A percentile compares a stretch with the other conserved stretches of the same genome.
Conservation (phyloP, 2,329 filamentous ascomycete genomes). For the Cordyceps cateniannulata region DNA sequence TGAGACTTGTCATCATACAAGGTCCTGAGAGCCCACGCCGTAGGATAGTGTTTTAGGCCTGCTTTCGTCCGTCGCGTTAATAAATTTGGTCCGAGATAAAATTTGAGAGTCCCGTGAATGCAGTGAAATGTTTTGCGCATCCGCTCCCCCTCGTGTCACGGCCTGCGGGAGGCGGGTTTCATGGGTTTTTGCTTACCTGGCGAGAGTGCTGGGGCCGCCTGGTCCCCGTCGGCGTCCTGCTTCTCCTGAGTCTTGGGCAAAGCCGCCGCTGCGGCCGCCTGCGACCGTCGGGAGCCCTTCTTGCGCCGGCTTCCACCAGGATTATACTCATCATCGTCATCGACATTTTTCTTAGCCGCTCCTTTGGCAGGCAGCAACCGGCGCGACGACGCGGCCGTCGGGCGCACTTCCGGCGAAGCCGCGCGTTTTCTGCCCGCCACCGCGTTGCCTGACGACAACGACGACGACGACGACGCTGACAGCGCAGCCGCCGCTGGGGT, state of each 20-base stretch:
- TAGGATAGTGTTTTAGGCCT: constrained; percentile 51
- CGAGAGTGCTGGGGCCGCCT: constrained; percentile 3
- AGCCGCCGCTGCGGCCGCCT: neutral
- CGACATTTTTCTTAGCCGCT: constrained; percentile 26
- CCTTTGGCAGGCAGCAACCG: constrained; percentile 17
- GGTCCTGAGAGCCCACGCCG: constrained; percentile 54
- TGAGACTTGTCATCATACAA: constrained; percentile 52
- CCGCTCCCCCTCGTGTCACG: neutral
- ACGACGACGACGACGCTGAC: neutral
- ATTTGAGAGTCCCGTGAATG: neutral
- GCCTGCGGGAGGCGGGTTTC: neutral
- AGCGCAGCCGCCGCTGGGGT: constrained; percentile 13
- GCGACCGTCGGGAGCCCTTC: constrained; percentile 14
- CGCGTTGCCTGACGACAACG: constrained; percentile 11
- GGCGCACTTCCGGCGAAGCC: constrained; percentile 9
- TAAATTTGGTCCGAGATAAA: constrained; percentile 38
- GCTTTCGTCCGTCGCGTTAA: constrained; percentile 52
- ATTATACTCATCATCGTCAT: constrained; percentile 37
- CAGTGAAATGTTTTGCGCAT: neutral
- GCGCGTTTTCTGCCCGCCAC: constrained; percentile 10
- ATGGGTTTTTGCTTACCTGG: constrained; percentile 11
- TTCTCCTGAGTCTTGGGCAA: constrained; percentile 17
- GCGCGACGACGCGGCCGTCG: constrained; percentile 18
- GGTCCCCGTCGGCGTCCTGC: neutral
- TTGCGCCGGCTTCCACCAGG: constrained; percentile 30